These are phyloP conservation scores for Escovopsis sp. DNA, from an alignment of 2,329 filamentous ascomycete species.

Conservation along the genomic window DNA sequence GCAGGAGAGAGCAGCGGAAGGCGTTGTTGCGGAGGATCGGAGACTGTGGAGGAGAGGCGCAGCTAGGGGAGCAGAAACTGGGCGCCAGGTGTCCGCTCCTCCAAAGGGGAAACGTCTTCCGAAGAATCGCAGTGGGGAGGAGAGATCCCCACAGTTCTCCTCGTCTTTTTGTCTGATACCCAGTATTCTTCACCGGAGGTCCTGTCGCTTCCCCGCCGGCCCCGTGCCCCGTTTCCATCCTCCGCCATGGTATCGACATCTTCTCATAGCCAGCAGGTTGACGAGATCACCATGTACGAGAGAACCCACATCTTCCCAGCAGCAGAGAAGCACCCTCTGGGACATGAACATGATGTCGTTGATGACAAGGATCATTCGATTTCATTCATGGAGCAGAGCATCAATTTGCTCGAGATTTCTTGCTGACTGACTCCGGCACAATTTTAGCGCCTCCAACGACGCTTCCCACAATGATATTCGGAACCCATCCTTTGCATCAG, in stretches of 20 bases:
- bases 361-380: too few species aligned
- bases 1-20: too few species aligned
- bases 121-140: background rate
- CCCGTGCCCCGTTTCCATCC: background rate
- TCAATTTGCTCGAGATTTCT: too few species aligned
- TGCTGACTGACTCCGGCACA: conserved; percentile 8
- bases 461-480: conserved; percentile 14
- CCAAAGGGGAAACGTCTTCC: background rate
- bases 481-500: conserved; percentile 16
- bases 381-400: too few species aligned
- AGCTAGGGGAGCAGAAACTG: too few species aligned
- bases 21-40: too few species aligned
- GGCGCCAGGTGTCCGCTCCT: too few species aligned
- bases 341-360: too few species aligned
- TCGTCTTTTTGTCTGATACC: background rate
- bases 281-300: conserved; percentile 16
- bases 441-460: conserved; percentile 5
- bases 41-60: too few species aligned
- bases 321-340: too few species aligned
- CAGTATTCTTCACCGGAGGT: conserved; percentile 6
- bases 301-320: too few species aligned
- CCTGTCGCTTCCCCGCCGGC: background rate
- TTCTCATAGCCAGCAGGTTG: conserved; percentile 10
- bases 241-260: conserved; percentile 9
- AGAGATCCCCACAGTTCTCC: conserved; percentile 5